Base-by-base conservation (phyloP, 1,284 basidiomycete genomes). In the Gymnopus androsaceus region DNA sequence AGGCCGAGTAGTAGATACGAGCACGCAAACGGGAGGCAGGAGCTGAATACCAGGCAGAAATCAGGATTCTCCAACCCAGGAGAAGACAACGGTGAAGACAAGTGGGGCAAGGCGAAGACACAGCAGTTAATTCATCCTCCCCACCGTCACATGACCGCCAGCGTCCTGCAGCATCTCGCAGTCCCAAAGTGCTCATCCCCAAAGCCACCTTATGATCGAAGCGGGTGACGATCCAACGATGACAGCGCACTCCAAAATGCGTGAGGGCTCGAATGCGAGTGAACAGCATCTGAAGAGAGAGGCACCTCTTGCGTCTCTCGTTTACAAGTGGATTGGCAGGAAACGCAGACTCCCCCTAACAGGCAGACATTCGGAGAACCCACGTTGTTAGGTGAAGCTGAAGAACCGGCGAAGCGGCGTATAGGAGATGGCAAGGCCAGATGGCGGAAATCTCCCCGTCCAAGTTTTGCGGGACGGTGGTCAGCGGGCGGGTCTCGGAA, bases 341-440 rank as follows among this genome's bases (percentile, higher is more conserved):
- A n/a, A n/a, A n/a, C n/a, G n/a, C n/a, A n/a, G n/a, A n/a, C n/a
- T n/a, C n/a, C n/a, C n/a, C n/a, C n/a, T n/a, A n/a, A n/a, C n/a
- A n/a, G n/a, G n/a, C n/a, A n/a, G n/a, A n/a, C n/a, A n/a, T n/a
- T n/a, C n/a, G n/a, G n/a, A n/a, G n/a, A n/a, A n/a, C n/a, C n/a
- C n/a, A n/a, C n/a, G n/a, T n/a, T n/a, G 44, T 14, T n/a, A n/a
- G 57, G 54, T 14, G 62, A 56, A 40, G 53, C 52, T 21, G 51
- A 42, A 15, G 54, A 38, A n/a, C n/a, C n/a, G n/a, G 28, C 17
- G 44, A n/a, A n/a, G n/a, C n/a, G n/a, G n/a, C n/a, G n/a, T n/a
- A n/a, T 30, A 1, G 48, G 48, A 6, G 48, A 50, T 7, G 25
- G n/a, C n/a, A 21, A 3, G 36, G 34, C 48, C 48, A 50, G 14